Conservation (phyloP, 345 rosid genomes). For the Citrus hindsii region DNA sequence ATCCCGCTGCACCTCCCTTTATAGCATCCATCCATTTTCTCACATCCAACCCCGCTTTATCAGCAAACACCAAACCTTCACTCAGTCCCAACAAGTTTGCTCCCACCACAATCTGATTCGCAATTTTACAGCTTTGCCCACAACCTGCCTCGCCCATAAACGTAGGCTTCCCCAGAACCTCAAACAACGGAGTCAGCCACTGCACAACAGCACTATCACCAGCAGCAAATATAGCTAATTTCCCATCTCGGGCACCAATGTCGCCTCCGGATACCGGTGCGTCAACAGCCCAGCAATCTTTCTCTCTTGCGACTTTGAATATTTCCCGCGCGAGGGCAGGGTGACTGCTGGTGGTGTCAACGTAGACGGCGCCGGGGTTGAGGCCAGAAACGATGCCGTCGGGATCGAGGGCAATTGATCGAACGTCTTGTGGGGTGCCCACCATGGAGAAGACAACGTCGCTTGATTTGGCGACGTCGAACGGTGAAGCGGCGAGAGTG, state of each 20-base stretch:
- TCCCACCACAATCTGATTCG: conserved; percentile 66
- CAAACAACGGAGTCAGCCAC: conserved; percentile 55
- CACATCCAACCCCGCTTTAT: conserved; percentile 57
- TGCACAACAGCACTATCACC: conserved; percentile 54
- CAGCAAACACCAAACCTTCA: conserved; percentile 73
- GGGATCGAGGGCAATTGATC: conserved; percentile 33
- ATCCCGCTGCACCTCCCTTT: conserved; percentile 61
- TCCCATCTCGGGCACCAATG: conserved; percentile 68
- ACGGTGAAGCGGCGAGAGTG: conserved; percentile 28
- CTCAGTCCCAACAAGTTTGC: conserved; percentile 69
- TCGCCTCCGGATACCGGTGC: conserved; percentile 82
- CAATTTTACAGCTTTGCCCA: conserved; percentile 81
- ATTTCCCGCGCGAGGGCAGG: conserved; percentile 68
- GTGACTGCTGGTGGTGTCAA: conserved; percentile 67
- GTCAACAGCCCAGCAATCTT: conserved; percentile 65
- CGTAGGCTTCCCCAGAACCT: conserved; percentile 49
- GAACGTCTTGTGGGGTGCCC: conserved; percentile 51
- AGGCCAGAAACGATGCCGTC: conserved; percentile 57
- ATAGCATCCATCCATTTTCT: conserved; percentile 44
- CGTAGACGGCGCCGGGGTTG: conserved; percentile 60
- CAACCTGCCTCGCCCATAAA: conserved; percentile 72
- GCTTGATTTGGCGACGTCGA: conserved; percentile 20
- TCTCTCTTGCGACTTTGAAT: conserved; percentile 39
- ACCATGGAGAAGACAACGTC: conserved; percentile 52
- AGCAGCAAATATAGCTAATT: conserved; percentile 59